Conservation (phyloP, 2,329 filamentous ascomycete genomes). For the Alternaria burnsii region DNA sequence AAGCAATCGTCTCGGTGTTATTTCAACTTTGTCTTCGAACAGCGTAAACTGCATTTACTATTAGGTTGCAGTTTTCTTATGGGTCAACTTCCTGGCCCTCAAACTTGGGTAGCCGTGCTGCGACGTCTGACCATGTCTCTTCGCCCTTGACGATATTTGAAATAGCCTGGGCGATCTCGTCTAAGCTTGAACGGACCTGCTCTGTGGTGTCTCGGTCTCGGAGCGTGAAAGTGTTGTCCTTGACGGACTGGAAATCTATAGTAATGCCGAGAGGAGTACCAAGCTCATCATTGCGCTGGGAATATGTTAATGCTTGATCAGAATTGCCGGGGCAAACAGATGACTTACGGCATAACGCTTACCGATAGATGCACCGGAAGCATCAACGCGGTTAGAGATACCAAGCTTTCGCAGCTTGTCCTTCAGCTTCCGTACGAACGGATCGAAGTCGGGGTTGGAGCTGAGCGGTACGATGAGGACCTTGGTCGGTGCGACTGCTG, state of each 20-base stretch:
- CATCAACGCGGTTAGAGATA: conserved; percentile 86
- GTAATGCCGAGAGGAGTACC: conserved; percentile 95
- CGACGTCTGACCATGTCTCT: conserved; percentile 74
- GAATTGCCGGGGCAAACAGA: not conserved
- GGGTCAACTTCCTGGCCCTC: conserved; percentile 58
- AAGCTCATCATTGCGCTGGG: conserved; percentile 84
- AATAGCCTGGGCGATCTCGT: conserved; percentile 80
- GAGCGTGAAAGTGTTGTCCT: conserved; percentile 86
- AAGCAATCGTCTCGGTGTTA: not conserved
- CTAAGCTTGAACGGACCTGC: conserved; percentile 85
- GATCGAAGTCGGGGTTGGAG: conserved; percentile 79
- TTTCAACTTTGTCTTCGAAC: not conserved
- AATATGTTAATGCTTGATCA: conserved; percentile 25
- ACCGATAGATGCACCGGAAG: conserved; percentile 89
- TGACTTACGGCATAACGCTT: conserved; percentile 72
- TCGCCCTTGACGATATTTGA: conserved; percentile 69
- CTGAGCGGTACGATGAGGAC: conserved; percentile 92
- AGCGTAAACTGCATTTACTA: not conserved
- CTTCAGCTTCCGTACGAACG: conserved; percentile 76
- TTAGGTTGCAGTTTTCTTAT: not conserved
- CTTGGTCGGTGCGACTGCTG: conserved; percentile 88
- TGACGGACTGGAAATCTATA: conserved; percentile 91
- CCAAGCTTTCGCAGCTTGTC: conserved; percentile 77
- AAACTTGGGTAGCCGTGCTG: conserved; percentile 82
- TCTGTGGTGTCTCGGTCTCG: conserved; percentile 86